phyloP scores from a whole-genome alignment of 2,329 filamentous ascomycete species.

The Parastagonospora nodorum region DNA sequence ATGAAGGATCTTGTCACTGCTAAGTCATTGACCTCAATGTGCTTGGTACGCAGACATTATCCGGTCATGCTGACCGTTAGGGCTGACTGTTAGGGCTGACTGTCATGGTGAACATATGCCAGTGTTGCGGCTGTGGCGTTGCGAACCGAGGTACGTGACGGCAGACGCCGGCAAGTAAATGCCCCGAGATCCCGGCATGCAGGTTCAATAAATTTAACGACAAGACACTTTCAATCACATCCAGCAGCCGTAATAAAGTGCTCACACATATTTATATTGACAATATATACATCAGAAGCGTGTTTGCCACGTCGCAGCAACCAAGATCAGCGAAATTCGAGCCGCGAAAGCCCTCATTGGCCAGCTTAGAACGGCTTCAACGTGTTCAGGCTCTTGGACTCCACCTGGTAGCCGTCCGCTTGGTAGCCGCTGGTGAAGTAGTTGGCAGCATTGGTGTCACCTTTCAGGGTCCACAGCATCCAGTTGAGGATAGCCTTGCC shows the following conservation, averaged over 20 bases:
- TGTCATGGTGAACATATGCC: too few species aligned
- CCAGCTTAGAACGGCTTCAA: constrained; percentile 11
- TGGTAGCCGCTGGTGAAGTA: constrained; percentile 12
- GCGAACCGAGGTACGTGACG: not conserved
- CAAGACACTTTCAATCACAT: not conserved
- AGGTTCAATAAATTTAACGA: not conserved
- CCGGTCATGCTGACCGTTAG: too few species aligned
- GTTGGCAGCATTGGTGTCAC: constrained; percentile 7
- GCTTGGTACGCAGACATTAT: too few species aligned
- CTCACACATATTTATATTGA: too few species aligned
- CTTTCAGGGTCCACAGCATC: constrained; percentile 19
- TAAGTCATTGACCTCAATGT: too few species aligned
- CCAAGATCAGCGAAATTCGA: too few species aligned
- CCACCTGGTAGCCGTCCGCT: constrained; percentile 14
- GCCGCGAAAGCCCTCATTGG: not conserved
- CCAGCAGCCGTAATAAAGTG: too few species aligned
- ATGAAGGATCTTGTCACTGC: too few species aligned
- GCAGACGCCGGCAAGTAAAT: not conserved
- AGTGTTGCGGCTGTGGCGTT: too few species aligned
- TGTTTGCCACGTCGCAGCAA: too few species aligned
- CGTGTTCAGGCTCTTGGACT: constrained; percentile 6
- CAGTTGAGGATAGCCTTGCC: constrained; percentile 17
- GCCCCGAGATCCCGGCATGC: not conserved
- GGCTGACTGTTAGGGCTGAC: too few species aligned
- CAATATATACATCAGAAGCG: too few species aligned